Evolutionary conservation across 257 asterid species (phyloP).

Genomic region (Lycium ferocissimum): DNA sequence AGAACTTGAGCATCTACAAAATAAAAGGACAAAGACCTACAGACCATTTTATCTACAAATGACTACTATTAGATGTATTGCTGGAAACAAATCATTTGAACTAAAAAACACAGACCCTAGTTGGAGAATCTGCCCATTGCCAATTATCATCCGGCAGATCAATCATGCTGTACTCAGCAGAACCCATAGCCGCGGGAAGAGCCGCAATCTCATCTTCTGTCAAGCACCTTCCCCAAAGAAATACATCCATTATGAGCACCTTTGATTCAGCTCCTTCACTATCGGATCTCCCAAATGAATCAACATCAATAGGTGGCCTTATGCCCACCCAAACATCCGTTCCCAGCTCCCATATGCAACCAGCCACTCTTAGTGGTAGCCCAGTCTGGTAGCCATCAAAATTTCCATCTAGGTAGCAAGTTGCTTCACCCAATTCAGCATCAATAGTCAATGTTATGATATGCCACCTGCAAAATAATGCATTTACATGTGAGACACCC

Average conservation of each 20-base stretch:
- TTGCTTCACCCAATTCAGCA: slow-evolving; percentile 91
- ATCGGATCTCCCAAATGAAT: slow-evolving; percentile 98
- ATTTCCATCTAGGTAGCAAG: slow-evolving; percentile 94
- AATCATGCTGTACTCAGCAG: slow-evolving; percentile 67
- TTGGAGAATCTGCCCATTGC: slow-evolving; percentile 99
- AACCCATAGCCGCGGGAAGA: slow-evolving; percentile 82
- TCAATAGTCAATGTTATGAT: slow-evolving; percentile 89
- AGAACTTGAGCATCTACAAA: slow-evolving; percentile 8
- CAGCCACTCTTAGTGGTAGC: slow-evolving; percentile 79
- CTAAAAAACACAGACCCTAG: slow-evolving; percentile 66
- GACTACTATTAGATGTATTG: neutral
- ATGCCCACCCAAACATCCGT: slow-evolving; percentile 93
- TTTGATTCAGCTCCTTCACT: slow-evolving; percentile 95
- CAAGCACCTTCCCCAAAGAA: slow-evolving; percentile 98
- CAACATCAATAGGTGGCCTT: slow-evolving; percentile 92
- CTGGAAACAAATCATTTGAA: slow-evolving; percentile 9
- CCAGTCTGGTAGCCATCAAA: slow-evolving; percentile 92
- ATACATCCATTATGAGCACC: slow-evolving; percentile 96
- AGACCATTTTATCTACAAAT: slow-evolving; percentile 19
- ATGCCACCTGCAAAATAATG: slow-evolving; percentile 82
- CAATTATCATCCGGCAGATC: slow-evolving; percentile 92
- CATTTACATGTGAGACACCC: slow-evolving; percentile 15
- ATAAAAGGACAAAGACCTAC: neutral
- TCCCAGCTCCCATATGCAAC: slow-evolving; percentile 88
- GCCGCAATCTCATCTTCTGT: slow-evolving; percentile 90